Evolutionary conservation across 805 yeast species (phyloP), one percentile per base, ranked within the genome.

Genomic region (Pichia nakasei): DNA sequence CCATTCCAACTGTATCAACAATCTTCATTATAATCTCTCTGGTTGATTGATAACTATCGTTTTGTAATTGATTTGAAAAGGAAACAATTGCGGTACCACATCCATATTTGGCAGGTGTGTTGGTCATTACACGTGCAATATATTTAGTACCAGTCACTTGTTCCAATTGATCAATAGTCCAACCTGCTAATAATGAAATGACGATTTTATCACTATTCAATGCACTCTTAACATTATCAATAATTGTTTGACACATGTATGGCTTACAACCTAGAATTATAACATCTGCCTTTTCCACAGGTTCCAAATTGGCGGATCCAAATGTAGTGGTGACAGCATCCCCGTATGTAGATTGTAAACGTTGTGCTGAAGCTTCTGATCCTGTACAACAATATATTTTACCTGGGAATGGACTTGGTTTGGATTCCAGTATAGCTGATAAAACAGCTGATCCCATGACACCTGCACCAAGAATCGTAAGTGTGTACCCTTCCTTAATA

Each of bases 121-220:
- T 93, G 38, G 99, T 91, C 95, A 94, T 89, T n/a, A 94, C 95
- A 50, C 95, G 75, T 20, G 94, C 85, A 27, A 91, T 79, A 46
- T 70, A 67, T 7, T 72, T 67, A 9, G 85, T 68, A 36, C 77
- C 73, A 1, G 60, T 56, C 19, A 18, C 52, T 18, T 60, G 49
- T 13, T 26, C n/a, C 52, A 88, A 70, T 59, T 84, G 85, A 18
- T 69, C 78, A 48, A 89, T 80, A 17, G 95, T 85, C 76, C 87
- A 84, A 13, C 99, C 99, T 3, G 98, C 97, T 53, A 88, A 78
- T 49, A 93, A 67, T 4, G 96, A 85, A 45, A 91, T 80, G 22
- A 91, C 60, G 37, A 60, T 41, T 39, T 59, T 57, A 12, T 52
- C 43, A 9, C 52, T 52, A n/a, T 47, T 49, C 48, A 87, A 68